These are phyloP conservation scores for Claviceps spartinae DNA, from an alignment of 2,329 filamentous ascomycete genomes.

Conservation along the genomic window DNA sequence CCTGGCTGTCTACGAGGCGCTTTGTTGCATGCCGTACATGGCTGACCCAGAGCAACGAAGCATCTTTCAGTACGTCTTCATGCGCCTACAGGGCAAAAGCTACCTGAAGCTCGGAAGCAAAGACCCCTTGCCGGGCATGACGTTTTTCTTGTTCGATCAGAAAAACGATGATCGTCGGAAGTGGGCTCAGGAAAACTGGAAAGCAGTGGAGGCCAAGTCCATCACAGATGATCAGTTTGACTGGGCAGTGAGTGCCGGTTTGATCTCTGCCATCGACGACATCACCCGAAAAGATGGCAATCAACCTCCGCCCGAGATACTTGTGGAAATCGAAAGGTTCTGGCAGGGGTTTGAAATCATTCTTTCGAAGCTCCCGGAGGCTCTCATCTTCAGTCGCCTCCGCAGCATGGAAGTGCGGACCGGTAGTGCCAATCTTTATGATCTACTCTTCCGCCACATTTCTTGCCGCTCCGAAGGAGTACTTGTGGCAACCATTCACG, in stretches of 20 bases:
- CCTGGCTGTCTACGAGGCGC: constrained; percentile 72
- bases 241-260: constrained; percentile 66
- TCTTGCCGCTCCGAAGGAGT: constrained; percentile 38
- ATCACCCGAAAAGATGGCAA: constrained; percentile 36
- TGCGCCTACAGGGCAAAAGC: constrained; percentile 56
- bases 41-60: constrained; percentile 34
- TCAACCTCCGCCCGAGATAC: constrained; percentile 20
- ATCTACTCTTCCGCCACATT: constrained; percentile 43
- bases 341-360: constrained; percentile 70
- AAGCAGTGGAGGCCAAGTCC: constrained; percentile 38
- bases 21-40: constrained; percentile 74
- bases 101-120: constrained; percentile 63
- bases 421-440: constrained; percentile 49
- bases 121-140: constrained; percentile 67
- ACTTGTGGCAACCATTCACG: constrained; percentile 55
- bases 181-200: constrained; percentile 27
- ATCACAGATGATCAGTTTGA: constrained; percentile 68
- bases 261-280: constrained; percentile 51
- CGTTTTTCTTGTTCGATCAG: constrained; percentile 60
- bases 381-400: constrained; percentile 64
- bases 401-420: constrained; percentile 61
- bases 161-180: constrained; percentile 41
- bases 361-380: constrained; percentile 56
- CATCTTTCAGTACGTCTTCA: constrained; percentile 72
- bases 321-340: constrained; percentile 49